These are phyloP conservation scores for Forsythia suspensa DNA, from an alignment of 257 asterid genomes.

Conservation along the genomic window DNA sequence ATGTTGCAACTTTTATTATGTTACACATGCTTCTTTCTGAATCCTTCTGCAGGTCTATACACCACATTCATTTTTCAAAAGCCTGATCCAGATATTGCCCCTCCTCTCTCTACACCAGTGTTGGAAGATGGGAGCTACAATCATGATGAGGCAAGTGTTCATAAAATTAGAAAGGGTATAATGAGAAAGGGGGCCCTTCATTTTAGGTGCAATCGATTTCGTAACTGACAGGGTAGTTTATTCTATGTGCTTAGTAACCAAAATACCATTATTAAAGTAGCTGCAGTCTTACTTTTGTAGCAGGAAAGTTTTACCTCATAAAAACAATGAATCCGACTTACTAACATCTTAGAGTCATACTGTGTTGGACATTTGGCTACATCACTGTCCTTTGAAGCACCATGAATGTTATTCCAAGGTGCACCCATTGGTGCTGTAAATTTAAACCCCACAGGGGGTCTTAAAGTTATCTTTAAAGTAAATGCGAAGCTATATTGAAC, in stretches of 20 bases:
- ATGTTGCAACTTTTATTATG: not conserved
- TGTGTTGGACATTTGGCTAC: slow-evolving; percentile 10
- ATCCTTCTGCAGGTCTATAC: slow-evolving; percentile 63
- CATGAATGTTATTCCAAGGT: not conserved
- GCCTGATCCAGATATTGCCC: slow-evolving; percentile 85
- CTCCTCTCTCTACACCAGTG: slow-evolving; percentile 88
- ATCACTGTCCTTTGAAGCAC: not conserved
- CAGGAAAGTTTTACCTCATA: slow-evolving; percentile 13
- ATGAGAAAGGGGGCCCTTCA: slow-evolving; percentile 3
- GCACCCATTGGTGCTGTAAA: not conserved
- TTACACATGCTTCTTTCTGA: not conserved
- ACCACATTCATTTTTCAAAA: slow-evolving; percentile 88
- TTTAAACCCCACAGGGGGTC: not conserved
- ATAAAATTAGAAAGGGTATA: slow-evolving; percentile 23
- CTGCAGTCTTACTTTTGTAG: slow-evolving; percentile 9
- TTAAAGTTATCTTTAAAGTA: not conserved
- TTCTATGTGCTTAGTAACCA: not conserved
- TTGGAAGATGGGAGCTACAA: slow-evolving; percentile 59
- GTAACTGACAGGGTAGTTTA: slow-evolving; percentile 3
- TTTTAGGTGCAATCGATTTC: slow-evolving; percentile 18
- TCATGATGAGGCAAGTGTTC: slow-evolving; percentile 75
- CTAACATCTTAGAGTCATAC: not conserved
- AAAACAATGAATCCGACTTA: not conserved
- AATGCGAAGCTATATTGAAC: not conserved
- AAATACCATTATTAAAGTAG: not conserved